Conservation (phyloP, 129 eudicot genomes). For the Artemisia argyi region DNA sequence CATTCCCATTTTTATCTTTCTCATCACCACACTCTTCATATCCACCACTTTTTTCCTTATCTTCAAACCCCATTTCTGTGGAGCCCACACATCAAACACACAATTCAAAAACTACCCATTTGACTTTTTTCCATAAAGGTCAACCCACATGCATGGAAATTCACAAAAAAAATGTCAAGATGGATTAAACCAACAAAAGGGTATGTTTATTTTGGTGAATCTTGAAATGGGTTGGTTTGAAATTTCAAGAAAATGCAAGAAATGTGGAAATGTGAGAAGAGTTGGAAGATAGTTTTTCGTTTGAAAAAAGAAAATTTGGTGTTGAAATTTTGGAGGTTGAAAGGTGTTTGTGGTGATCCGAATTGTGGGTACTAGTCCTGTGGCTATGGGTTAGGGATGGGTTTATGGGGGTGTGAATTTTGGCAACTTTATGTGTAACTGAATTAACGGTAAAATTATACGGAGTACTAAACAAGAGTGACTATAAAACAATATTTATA, state of each 20-base stretch:
- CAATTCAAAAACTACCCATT: slow-evolving; percentile 30
- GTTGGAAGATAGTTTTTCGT: background rate
- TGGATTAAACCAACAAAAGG: slow-evolving; percentile 15
- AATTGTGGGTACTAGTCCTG: slow-evolving; percentile 8
- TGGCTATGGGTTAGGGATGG: background rate
- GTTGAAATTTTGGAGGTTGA: slow-evolving; percentile 17
- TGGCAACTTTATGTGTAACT: too few relatives aligned
- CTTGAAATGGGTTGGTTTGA: slow-evolving; percentile 32
- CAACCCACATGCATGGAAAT: slow-evolving; percentile 20
- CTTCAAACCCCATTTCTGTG: slow-evolving; percentile 54
- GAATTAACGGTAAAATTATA: too few relatives aligned
- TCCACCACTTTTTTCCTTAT: slow-evolving; percentile 46
- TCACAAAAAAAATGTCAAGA: slow-evolving; percentile 19
- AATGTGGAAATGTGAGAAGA: too few relatives aligned
- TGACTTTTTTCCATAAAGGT: slow-evolving; percentile 22
- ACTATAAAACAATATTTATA: too few relatives aligned
- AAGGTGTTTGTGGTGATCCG: slow-evolving; percentile 50
- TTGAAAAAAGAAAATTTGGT: slow-evolving; percentile 24
- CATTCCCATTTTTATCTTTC: slow-evolving; percentile 32
- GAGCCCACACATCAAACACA: slow-evolving; percentile 44
- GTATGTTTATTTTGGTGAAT: slow-evolving; percentile 25
- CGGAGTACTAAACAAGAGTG: too few relatives aligned
- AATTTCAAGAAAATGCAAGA: slow-evolving; percentile 21
- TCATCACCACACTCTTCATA: slow-evolving; percentile 43
- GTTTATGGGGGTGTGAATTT: background rate